Evolutionary conservation across 768 basidiomycete species (phyloP).

Genomic region (Pilatotrama ljubarskyi): DNA sequence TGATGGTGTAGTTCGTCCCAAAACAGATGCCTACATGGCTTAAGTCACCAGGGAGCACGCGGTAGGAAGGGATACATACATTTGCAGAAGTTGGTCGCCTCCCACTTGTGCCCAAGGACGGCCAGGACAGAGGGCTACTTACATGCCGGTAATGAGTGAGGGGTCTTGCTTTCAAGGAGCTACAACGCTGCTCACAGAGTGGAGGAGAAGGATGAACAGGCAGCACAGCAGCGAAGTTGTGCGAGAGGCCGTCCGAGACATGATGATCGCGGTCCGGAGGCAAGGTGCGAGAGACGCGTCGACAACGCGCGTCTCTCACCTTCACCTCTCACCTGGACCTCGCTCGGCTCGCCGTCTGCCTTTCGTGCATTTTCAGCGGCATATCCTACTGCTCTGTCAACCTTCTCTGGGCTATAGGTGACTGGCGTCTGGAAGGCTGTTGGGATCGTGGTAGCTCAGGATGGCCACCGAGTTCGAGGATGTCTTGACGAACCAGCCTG

Average conservation of each 20-base stretch:
- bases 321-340: constrained; percentile 15
- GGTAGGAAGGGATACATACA: constrained; percentile 44
- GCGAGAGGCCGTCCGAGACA: constrained; percentile 18
- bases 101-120: constrained; percentile 68
- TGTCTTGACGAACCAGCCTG: constrained; percentile 96
- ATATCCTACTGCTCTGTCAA: constrained; percentile 9
- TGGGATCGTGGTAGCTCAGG: constrained; percentile 5
- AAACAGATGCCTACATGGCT: constrained; percentile 81
- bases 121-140: constrained; percentile 42
- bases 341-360: constrained; percentile 13
- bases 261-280: constrained; percentile 16
- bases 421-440: not conserved
- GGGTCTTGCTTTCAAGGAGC: not conserved
- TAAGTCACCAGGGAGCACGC: not conserved
- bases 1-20: constrained; percentile 80
- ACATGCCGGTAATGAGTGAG: not conserved
- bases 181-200: constrained; percentile 20
- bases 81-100: constrained; percentile 91
- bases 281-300: constrained; percentile 11
- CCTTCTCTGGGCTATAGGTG: not conserved
- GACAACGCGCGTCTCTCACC: constrained; percentile 17
- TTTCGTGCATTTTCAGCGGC: constrained; percentile 1
- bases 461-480: constrained; percentile 92
- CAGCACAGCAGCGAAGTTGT: constrained; percentile 19
- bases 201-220: constrained; percentile 23